Evolutionary conservation across 2,329 filamentous ascomycete species (phyloP), one percentile per base, ranked within the genome.

Genomic region (Colletotrichum orbiculare): DNA sequence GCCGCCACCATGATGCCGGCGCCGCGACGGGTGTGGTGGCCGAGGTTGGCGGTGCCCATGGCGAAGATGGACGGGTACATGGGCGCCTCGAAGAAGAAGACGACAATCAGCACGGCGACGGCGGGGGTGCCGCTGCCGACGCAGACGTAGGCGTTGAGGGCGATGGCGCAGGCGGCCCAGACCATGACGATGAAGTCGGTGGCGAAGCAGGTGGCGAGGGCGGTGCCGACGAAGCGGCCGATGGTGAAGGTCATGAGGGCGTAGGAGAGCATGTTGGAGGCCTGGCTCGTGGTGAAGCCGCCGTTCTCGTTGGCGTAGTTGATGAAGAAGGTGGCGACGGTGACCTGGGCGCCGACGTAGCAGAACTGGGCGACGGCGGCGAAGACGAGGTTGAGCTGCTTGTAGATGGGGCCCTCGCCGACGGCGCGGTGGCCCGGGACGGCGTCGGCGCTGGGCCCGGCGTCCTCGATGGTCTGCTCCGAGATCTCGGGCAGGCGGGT

Each of bases 301-400:
- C 81, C 81, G 45, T 64, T 64, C 55, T 90, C 87, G 35, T 80
- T 83, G 15, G 84, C 83, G 73, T 91, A 91, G 78, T 92, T 92
- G 81, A 92, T 91, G 77, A 92, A 92, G 77, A 91, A 92, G 57
- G 77, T 78, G 2, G 87, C 87, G 60, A 90, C 86, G 62, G 85
- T 86, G 43, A 90, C 81, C 73, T 94, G 91, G 0, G 90, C 87
- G 50, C 92, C 92, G 0, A 82, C 90, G 74, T 95, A 96, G 74
- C 89, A 92, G 77, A 94, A 94, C 71, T 95, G 91, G 0, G 91
- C 89, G 70, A 89, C 86, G 0, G 90, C 87, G n/a, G 90, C 92
- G 71, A 93, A 90, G 82, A 94, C 93, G 4, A 95, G 83, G 41
- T 88, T 87, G 75, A 90, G 93, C 71, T 93, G 90, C 77, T 91